phyloP scores from a whole-genome alignment of 1,139 yeast genomes.

The Dujonia santamariae region DNA sequence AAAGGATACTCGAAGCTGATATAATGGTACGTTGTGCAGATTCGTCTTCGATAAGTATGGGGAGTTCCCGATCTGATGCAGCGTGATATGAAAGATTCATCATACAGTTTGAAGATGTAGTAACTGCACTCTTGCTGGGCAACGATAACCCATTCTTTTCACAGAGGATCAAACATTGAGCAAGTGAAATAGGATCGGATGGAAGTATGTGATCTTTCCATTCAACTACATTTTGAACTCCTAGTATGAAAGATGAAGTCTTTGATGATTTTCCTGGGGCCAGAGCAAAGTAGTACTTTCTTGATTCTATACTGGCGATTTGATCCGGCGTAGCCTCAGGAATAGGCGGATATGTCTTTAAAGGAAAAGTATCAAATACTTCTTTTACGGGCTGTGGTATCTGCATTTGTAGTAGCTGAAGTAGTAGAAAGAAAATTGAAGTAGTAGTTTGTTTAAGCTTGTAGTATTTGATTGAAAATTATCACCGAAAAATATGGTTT shows the following conservation, averaged over 20 bases:
- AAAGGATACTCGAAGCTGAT: slow-evolving; percentile 12
- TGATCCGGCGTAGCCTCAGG: slow-evolving; percentile 17
- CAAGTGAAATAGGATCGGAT: slow-evolving; percentile 44
- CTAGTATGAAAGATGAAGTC: slow-evolving; percentile 28
- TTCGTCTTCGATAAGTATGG: slow-evolving; percentile 42
- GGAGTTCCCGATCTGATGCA: slow-evolving; percentile 40
- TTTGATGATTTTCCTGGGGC: not conserved
- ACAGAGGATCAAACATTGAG: slow-evolving; percentile 30
- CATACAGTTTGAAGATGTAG: slow-evolving; percentile 17
- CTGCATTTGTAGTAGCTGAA: slow-evolving; percentile 10
- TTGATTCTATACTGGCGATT: slow-evolving; percentile 1
- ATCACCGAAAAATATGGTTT: no score
- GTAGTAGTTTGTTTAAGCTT: no score
- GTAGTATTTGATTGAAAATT: no score
- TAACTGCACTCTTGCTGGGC: slow-evolving; percentile 16
- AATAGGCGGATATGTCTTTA: slow-evolving; percentile 32
- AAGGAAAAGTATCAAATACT: slow-evolving; percentile 51
- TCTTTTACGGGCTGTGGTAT: slow-evolving; percentile 43
- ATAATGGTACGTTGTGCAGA: slow-evolving; percentile 20
- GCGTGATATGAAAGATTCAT: slow-evolving; percentile 36
- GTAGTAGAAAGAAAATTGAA: not conserved
- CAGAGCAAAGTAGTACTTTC: slow-evolving; percentile 5
- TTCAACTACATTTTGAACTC: slow-evolving; percentile 36
- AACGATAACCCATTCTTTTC: slow-evolving; percentile 31
- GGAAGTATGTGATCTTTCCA: slow-evolving; percentile 26